Percentiles rank a stretch among this genome's conserved stretches.
phyloP scores from a whole-genome alignment of 345 rosid genomes.

The Salix dunnii region DNA sequence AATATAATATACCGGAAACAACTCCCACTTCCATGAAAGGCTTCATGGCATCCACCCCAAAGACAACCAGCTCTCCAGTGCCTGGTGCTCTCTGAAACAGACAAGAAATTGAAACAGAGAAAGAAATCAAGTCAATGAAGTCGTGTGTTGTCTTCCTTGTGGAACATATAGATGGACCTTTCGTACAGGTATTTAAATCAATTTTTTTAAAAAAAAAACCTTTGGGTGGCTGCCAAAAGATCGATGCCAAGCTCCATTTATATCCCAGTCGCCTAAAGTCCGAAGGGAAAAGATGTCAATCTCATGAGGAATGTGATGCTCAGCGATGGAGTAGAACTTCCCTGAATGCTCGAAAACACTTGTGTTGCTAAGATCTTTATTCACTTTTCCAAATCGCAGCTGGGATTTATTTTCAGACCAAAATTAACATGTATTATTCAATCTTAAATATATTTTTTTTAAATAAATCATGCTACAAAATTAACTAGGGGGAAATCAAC shows the following conservation, averaged over 20 bases:
- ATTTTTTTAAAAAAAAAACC: conserved; percentile 24
- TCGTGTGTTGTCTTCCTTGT: background rate
- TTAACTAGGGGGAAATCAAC: too few relatives aligned
- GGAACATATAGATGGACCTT: too few relatives aligned
- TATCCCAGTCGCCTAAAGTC: conserved; percentile 29
- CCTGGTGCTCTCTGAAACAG: conserved; percentile 39
- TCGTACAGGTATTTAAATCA: too few relatives aligned
- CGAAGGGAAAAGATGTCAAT: conserved; percentile 26
- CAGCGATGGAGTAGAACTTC: conserved; percentile 30
- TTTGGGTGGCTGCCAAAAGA: conserved; percentile 43
- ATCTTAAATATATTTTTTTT: too few relatives aligned
- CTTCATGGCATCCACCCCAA: conserved; percentile 35
- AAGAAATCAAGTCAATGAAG: too few relatives aligned
- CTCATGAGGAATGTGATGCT: conserved; percentile 31
- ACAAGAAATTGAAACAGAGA: background rate
- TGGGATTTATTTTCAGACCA: conserved; percentile 2
- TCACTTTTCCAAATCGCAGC: conserved; percentile 30
- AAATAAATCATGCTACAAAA: too few relatives aligned
- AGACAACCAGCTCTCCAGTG: conserved; percentile 39
- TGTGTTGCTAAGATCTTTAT: conserved; percentile 22
- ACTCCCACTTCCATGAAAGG: conserved; percentile 42
- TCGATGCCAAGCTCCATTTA: conserved; percentile 35
- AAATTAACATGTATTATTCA: too few relatives aligned
- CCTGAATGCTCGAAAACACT: conserved; percentile 31
- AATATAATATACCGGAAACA: conserved; percentile 36